These are phyloP conservation scores for Tetrapyrgos nigripes DNA, from an alignment of 1,284 basidiomycete species.

Conservation along the genomic window DNA sequence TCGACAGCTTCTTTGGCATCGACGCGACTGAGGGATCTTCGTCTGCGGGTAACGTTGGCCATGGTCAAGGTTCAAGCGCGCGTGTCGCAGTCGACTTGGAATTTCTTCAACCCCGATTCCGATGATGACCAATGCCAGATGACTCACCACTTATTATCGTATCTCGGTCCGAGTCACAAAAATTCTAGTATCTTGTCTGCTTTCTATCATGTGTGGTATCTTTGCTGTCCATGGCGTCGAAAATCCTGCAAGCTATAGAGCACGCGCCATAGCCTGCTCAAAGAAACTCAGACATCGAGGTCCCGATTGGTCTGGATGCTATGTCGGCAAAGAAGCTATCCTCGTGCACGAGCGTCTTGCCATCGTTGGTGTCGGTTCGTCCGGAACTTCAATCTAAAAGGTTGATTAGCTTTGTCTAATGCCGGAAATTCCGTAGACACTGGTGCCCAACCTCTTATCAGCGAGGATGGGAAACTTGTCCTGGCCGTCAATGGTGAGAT, in stretches of 20 bases:
- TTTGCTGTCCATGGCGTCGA: slow-evolving; percentile 83
- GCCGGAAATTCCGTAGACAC: slow-evolving; percentile 66
- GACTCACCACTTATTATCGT: slow-evolving; percentile 23
- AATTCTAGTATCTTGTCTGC: slow-evolving; percentile 1
- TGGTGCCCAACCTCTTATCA: slow-evolving; percentile 94
- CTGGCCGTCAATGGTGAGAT: slow-evolving; percentile 99
- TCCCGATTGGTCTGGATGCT: slow-evolving; percentile 96
- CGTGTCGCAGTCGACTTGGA: neutral
- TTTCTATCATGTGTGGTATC: slow-evolving; percentile 83
- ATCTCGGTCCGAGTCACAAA: slow-evolving; percentile 24
- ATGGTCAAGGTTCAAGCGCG: slow-evolving; percentile 23
- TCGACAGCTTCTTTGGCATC: slow-evolving; percentile 84
- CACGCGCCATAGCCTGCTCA: slow-evolving; percentile 82
- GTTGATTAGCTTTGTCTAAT: neutral
- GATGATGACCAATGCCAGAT: neutral
- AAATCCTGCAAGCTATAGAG: slow-evolving; percentile 71
- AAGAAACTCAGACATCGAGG: slow-evolving; percentile 93
- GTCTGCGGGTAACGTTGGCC: slow-evolving; percentile 41
- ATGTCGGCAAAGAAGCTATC: slow-evolving; percentile 81
- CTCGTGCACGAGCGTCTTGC: slow-evolving; percentile 93
- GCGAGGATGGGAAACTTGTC: slow-evolving; percentile 85
- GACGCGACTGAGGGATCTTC: slow-evolving; percentile 62
- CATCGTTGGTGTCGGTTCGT: slow-evolving; percentile 96
- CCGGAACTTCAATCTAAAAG: neutral
- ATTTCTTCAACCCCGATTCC: neutral